Evolutionary conservation across 345 rosid species (phyloP).

Genomic region (Lenwebbia sp.): DNA sequence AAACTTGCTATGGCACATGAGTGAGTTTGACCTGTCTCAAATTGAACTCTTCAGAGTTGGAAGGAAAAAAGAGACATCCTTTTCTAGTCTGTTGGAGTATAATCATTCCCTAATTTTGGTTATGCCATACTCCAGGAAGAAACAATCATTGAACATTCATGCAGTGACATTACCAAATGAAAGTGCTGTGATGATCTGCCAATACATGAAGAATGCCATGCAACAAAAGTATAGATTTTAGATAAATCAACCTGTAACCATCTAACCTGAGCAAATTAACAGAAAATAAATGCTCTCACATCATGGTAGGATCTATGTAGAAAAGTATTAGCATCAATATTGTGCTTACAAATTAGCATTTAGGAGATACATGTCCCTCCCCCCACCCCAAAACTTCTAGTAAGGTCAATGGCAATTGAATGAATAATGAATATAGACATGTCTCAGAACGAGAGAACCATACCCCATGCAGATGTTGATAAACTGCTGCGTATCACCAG

Average conservation of each 20-base stretch:
- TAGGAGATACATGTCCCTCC: neutral
- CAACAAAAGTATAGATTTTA: neutral
- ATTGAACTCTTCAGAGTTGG: neutral
- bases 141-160: neutral
- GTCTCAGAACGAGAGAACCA: neutral
- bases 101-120: neutral
- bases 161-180: neutral
- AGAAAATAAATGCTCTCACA: neutral
- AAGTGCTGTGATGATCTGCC: neutral
- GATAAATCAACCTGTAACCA: neutral
- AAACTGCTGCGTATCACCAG: constrained; percentile 75
- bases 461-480: constrained; percentile 94
- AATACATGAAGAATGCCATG: neutral
- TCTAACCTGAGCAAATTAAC: neutral
- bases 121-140: neutral
- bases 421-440: neutral
- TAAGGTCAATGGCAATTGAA: neutral
- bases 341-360: neutral
- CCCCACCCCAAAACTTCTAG: neutral
- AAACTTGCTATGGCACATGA: neutral
- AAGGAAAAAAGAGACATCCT: neutral
- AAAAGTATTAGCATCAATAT: neutral
- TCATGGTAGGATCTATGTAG: neutral
- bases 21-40: neutral
- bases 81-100: neutral